Evolutionary conservation across 2,329 filamentous ascomycete genomes (phyloP).

Genomic region (Cercospora sp.): DNA sequence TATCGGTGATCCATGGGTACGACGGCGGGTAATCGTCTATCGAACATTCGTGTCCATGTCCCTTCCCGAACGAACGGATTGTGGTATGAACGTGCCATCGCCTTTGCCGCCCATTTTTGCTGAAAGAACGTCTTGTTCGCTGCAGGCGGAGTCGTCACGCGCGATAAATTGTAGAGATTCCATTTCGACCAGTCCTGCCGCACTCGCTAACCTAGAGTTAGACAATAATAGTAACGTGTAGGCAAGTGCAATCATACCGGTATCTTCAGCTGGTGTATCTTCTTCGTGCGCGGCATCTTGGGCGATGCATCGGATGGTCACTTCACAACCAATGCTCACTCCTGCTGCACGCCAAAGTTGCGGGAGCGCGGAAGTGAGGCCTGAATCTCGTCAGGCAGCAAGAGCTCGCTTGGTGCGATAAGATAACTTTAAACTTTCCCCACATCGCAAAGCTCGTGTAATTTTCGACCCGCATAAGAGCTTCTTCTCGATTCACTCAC

Average conservation of each 20-base stretch:
- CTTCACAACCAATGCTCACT: background rate
- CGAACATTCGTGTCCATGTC: slow-evolving; percentile 94
- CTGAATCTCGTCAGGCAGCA: slow-evolving; percentile 7
- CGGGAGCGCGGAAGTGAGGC: slow-evolving; percentile 12
- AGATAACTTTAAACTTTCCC: slow-evolving; percentile 9
- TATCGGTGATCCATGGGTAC: slow-evolving; percentile 81
- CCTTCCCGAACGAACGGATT: slow-evolving; percentile 91
- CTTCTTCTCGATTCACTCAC: slow-evolving; percentile 9
- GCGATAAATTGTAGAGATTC: slow-evolving; percentile 75
- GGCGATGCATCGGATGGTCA: slow-evolving; percentile 8
- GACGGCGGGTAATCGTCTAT: slow-evolving; percentile 74
- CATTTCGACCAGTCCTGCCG: slow-evolving; percentile 97
- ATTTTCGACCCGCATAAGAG: slow-evolving; percentile 7
- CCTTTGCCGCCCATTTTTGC: slow-evolving; percentile 95
- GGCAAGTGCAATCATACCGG: slow-evolving; percentile 20
- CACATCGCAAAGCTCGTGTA: slow-evolving; percentile 10
- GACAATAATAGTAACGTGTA: background rate
- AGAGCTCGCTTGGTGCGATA: slow-evolving; percentile 6
- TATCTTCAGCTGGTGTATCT: slow-evolving; percentile 60
- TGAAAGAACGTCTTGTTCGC: slow-evolving; percentile 78
- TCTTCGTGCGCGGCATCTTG: slow-evolving; percentile 51
- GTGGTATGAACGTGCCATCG: slow-evolving; percentile 81
- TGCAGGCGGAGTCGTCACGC: slow-evolving; percentile 51
- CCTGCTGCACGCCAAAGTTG: slow-evolving; percentile 9
- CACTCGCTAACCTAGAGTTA: slow-evolving; percentile 66